Percentiles rank a stretch among this genome's conserved stretches.
phyloP scores from a whole-genome alignment of 495 filamentous ascomycete species.

The Tuber calosporum region DNA sequence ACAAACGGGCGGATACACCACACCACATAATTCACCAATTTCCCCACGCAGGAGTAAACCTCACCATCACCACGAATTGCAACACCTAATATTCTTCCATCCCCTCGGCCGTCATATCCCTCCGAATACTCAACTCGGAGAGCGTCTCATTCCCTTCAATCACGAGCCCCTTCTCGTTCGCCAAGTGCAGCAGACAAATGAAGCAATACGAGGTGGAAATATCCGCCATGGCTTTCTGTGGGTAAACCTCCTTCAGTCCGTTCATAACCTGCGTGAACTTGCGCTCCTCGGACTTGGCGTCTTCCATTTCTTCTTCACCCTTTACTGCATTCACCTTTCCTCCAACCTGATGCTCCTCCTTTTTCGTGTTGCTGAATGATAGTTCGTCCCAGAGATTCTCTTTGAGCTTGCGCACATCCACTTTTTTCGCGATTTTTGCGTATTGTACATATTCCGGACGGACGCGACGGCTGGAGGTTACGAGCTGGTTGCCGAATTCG shows the following conservation, averaged over 20 bases:
- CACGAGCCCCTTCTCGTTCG: constrained; percentile 91
- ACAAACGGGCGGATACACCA: neutral
- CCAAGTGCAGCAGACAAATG: constrained; percentile 89
- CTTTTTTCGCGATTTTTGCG: constrained; percentile 93
- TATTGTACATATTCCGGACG: constrained; percentile 96
- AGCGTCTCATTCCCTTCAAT: constrained; percentile 54
- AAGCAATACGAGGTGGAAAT: constrained; percentile 97
- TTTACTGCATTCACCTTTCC: neutral
- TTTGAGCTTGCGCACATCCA: constrained; percentile 91
- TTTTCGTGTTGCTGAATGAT: constrained; percentile 50
- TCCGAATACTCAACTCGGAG: constrained; percentile 53
- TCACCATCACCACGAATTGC: neutral
- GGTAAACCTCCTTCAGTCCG: constrained; percentile 74
- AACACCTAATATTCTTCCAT: constrained; percentile 41
- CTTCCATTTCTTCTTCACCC: constrained; percentile 14
- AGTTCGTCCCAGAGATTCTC: constrained; percentile 93
- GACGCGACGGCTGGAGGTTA: constrained; percentile 75
- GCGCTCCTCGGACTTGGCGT: constrained; percentile 37
- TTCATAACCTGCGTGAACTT: constrained; percentile 91
- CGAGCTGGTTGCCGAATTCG: constrained; percentile 83
- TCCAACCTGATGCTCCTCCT: neutral
- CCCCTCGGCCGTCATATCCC: constrained; percentile 51
- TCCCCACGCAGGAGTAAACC: neutral
- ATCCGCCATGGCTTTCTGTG: constrained; percentile 73
- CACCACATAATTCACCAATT: neutral